These are phyloP conservation scores for Epichloe uncinata DNA, from an alignment of 2,329 filamentous ascomycete species.

Conservation along the genomic window DNA sequence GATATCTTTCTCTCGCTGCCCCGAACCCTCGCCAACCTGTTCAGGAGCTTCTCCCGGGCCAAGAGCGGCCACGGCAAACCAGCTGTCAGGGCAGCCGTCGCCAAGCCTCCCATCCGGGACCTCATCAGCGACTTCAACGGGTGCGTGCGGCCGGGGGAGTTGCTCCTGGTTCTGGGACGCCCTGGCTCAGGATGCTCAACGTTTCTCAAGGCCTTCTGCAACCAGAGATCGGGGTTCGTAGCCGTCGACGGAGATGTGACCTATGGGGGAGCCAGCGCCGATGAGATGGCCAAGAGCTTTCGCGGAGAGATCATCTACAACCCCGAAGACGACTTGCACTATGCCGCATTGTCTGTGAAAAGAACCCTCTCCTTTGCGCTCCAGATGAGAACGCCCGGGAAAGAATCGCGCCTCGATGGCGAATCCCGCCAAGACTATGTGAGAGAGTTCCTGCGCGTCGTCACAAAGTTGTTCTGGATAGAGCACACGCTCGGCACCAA, in stretches of 20 bases:
- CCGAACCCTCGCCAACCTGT: slow-evolving; percentile 29
- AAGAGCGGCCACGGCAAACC: not conserved
- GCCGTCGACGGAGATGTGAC: slow-evolving; percentile 51
- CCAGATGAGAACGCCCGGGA: slow-evolving; percentile 45
- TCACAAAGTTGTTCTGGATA: slow-evolving; percentile 60
- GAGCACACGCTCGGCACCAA: slow-evolving; percentile 55
- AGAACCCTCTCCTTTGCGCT: slow-evolving; percentile 55
- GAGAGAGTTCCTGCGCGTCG: slow-evolving; percentile 41
- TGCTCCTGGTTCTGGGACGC: slow-evolving; percentile 53
- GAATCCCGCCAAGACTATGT: slow-evolving; percentile 44
- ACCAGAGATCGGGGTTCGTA: slow-evolving; percentile 52
- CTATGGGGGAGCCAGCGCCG: slow-evolving; percentile 39
- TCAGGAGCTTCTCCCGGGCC: slow-evolving; percentile 23
- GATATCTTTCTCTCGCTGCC: slow-evolving; percentile 47
- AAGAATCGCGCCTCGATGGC: slow-evolving; percentile 38
- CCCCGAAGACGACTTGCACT: slow-evolving; percentile 59
- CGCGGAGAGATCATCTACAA: slow-evolving; percentile 50
- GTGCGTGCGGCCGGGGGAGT: slow-evolving; percentile 59
- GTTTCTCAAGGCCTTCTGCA: slow-evolving; percentile 57
- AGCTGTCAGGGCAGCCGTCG: slow-evolving; percentile 34
- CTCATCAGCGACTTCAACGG: slow-evolving; percentile 54
- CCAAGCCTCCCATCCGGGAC: slow-evolving; percentile 46
- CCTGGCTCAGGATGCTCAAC: slow-evolving; percentile 59
- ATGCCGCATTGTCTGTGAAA: slow-evolving; percentile 53
- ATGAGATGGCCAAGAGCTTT: slow-evolving; percentile 37